Base-by-base conservation (phyloP, 1,139 yeast genomes). In the Meyerozyma smithsonii region DNA sequence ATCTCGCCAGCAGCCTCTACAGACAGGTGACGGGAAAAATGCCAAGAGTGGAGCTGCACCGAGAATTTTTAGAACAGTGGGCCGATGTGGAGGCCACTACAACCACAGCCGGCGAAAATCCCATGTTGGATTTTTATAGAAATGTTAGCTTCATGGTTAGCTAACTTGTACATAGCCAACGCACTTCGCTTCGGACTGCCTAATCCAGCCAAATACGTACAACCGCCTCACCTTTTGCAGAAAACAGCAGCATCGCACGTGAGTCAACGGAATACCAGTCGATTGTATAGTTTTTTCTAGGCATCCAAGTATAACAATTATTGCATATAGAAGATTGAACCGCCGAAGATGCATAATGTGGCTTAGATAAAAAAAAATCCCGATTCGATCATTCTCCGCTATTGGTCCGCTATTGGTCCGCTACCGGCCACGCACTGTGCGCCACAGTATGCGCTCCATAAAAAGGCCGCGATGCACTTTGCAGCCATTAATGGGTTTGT, bases 61-160 rank as follows among this genome's bases (percentile, higher is more conserved):
- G 69, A 8, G 84, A 79, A 10, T 87, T 84, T 47, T 59, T 88
- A 50, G 72, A 68, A 42, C 71, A 72, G 39, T 86, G 95, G 94
- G 88, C 84, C 0, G 89, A 84, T 50, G 46, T 75, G 1, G 81
- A 80, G 4, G 72, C 69, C 7, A 85, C 95, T 4, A 74, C 79
- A 4, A 84, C 95, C 1, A 77, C 74, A 49, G 74, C 77, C 28
- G 96, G 96, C 0, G 95, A 86, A 50, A 85, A 85, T 51, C 96
- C 96, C n/a, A 79, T 87, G 90, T 58, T 87, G 44, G 84, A 84
- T 41, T 77, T 86, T 46, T 87, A 87, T 57, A 69, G 74, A 36
- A 87, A 87, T 55, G 95, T 88, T 4, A 81, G 87, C 25, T 86
- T 86, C 52, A 68, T 85, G 72, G 74, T 74, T 41, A 74, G 77